Evolutionary conservation across 179 eudicot species (phyloP).

Genomic region (Kewa caespitosa): DNA sequence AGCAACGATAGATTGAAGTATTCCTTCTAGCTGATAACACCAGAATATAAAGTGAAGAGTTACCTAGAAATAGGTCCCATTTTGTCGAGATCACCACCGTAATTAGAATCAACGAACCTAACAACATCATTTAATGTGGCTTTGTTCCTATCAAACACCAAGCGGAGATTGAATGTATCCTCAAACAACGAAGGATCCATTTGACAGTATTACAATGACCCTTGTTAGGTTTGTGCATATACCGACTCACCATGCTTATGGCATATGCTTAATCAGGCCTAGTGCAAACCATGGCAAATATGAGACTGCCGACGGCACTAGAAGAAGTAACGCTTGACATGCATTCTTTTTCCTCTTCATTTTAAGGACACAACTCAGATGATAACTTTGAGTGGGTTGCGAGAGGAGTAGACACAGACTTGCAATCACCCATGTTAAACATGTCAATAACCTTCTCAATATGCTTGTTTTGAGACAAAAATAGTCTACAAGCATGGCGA

Average conservation of each 20-base stretch:
- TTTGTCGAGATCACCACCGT: no score
- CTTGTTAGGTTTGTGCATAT: conserved; percentile 1
- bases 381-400: neutral
- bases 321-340: neutral
- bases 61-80: no score
- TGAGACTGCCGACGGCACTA: neutral
- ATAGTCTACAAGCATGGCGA: no score
- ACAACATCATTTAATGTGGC: no score
- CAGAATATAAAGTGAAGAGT: no score
- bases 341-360: neutral
- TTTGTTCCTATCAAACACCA: no score
- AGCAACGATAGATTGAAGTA: neutral
- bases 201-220: conserved; percentile 1
- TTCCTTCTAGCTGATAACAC: no score
- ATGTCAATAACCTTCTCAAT: neutral
- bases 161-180: neutral
- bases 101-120: no score
- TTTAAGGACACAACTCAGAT: neutral
- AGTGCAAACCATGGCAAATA: conserved; percentile 4
- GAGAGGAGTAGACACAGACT: neutral
- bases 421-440: neutral
- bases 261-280: conserved; percentile 3
- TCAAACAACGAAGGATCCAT: conserved; percentile 11
- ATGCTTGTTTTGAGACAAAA: neutral
- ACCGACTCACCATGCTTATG: conserved; percentile 6